Percentiles rank a stretch among this genome's conserved stretches.
Evolutionary conservation across 2,329 filamentous ascomycete genomes (phyloP).

Genomic region (Fonsecaea multimorphosa): DNA sequence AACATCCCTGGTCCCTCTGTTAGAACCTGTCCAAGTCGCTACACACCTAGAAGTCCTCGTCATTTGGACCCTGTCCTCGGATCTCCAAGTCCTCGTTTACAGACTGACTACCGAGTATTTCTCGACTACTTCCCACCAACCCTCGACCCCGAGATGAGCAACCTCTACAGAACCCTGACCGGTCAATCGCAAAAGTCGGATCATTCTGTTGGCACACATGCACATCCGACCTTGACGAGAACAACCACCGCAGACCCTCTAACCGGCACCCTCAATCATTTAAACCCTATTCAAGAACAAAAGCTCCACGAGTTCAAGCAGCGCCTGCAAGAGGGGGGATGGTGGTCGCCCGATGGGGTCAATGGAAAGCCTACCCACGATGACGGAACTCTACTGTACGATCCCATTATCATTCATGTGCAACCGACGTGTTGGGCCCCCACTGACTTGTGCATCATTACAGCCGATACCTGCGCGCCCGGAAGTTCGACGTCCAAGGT

Average conservation of each 20-base stretch:
- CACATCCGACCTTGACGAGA: conserved; percentile 28
- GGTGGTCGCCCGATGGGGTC: conserved; percentile 49
- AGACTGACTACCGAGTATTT: neutral
- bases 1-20: neutral
- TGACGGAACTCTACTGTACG: conserved; percentile 57
- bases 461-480: conserved; percentile 84
- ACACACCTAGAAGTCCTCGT: neutral
- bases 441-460: conserved; percentile 24
- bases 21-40: neutral
- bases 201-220: conserved; percentile 20
- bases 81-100: neutral
- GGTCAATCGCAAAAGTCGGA: conserved; percentile 40
- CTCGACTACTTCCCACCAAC: neutral
- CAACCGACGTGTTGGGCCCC: conserved; percentile 13
- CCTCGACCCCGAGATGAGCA: conserved; percentile 25
- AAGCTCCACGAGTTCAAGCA: conserved; percentile 75
- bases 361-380: conserved; percentile 51
- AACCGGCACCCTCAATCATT: conserved; percentile 77
- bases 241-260: conserved; percentile 39
- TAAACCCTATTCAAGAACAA: conserved; percentile 70
- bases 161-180: conserved; percentile 38
- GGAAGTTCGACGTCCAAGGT: conserved; percentile 77
- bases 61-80: neutral
- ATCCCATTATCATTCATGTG: conserved; percentile 24
- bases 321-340: conserved; percentile 67